Base-by-base conservation (phyloP, 768 basidiomycete genomes). In the Holtermannia corniformis region DNA sequence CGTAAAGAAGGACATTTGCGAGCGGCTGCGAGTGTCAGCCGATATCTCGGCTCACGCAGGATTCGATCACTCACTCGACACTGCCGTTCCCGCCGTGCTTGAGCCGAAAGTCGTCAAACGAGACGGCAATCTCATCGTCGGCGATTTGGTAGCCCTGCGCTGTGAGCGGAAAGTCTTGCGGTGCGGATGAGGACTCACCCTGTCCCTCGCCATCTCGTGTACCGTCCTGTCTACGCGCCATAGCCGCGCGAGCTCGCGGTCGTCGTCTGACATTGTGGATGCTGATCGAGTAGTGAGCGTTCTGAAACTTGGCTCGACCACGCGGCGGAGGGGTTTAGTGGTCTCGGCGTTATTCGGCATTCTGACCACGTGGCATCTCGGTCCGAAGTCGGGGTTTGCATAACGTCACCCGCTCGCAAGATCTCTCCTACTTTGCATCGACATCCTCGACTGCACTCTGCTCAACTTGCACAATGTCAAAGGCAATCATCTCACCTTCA, bases 141-240 rank as follows among this genome's bases (percentile, higher is more conserved):
- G 91, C 82, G 27, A 99, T 89, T 71, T 82, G 80, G 75, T 87
- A 99, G 47, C 89, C 90, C 95, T 97, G 37, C 41, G 22, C 40
- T 16, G n/a, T 42, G 20, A 14, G 16, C 5, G 25, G 16, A 21
- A 27, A 20, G 32, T 4, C 24, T 25, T 26, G 26, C 25, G 19
- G 19, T 10, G 41, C 23, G 23, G 19, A 49, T n/a, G 13, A 41
- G 14, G 5, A 64, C 75, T 75, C 57, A 96, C 95, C 77, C 95
- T 82, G 73, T 99, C 93, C 71, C 83, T 82, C 58, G 92, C 88
- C 49, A 99, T 82, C 74, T 99, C 93, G 70, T 96, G 92, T 41
- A 96, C 85, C 46, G 95, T 97, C 64, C 88, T 77, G 73, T 90
- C 90, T 58, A 97, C 91, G 67, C 92, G 86, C 89, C 91, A 97